Evolutionary conservation across 257 asterid species (phyloP).

Genomic region (Euphrasia confusa): DNA sequence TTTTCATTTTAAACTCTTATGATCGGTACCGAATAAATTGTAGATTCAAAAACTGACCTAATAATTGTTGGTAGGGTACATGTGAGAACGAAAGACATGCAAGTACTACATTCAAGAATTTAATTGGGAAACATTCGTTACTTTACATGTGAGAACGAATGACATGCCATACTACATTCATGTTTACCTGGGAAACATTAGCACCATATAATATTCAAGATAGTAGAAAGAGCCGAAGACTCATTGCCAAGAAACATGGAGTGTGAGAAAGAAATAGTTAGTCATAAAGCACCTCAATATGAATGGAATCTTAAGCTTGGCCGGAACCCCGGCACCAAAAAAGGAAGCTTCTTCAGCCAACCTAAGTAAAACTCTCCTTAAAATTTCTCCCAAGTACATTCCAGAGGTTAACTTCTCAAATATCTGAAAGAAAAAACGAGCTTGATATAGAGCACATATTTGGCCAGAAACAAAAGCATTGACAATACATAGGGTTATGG

Average conservation of each 20-base stretch:
- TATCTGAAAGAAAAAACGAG: constrained; percentile 40
- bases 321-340: constrained; percentile 75
- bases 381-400: constrained; percentile 89
- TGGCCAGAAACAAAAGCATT: too few species aligned
- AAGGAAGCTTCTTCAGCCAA: constrained; percentile 74
- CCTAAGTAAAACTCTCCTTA: constrained; percentile 63
- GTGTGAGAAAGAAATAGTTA: constrained; percentile 1
- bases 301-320: constrained; percentile 52
- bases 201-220: too few species aligned
- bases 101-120: too few species aligned
- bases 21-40: too few species aligned
- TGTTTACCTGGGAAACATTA: too few species aligned
- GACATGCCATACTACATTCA: too few species aligned
- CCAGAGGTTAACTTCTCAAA: constrained; percentile 83
- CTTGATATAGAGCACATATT: not conserved
- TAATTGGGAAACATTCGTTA: too few species aligned
- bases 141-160: too few species aligned
- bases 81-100: too few species aligned
- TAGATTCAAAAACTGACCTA: too few species aligned
- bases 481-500: constrained; percentile 6
- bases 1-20: too few species aligned
- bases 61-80: too few species aligned
- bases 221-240: not conserved
- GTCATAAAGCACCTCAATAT: constrained; percentile 44
- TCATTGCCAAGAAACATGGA: constrained; percentile 4